phyloP scores from a whole-genome alignment of 768 basidiomycete species.

The Amanita pallidorosea region DNA sequence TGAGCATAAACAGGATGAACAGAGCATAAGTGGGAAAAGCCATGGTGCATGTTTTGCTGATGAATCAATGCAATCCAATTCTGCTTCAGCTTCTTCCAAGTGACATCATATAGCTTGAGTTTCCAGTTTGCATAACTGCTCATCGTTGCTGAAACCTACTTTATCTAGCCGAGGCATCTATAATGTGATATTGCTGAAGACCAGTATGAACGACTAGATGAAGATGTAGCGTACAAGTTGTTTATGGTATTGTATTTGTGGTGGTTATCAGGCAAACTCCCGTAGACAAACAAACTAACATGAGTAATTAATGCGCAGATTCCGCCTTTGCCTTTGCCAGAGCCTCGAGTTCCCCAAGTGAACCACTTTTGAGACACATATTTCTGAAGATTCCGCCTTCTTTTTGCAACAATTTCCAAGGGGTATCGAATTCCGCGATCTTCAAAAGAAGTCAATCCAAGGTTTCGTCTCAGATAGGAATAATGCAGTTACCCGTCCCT shows the following conservation, averaged over 20 bases:
- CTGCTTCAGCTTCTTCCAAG: background rate
- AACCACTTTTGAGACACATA: conserved; percentile 67
- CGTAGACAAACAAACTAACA: too few species aligned
- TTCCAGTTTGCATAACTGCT: background rate
- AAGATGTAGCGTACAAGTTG: too few species aligned
- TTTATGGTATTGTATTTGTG: too few species aligned
- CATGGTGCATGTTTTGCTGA: too few species aligned
- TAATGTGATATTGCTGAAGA: too few species aligned
- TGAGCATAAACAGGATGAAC: too few species aligned
- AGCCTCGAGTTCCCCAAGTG: conserved; percentile 47
- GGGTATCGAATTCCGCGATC: conserved; percentile 64
- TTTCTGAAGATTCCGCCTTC: conserved; percentile 54
- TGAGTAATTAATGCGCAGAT: background rate
- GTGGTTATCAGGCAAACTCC: too few species aligned
- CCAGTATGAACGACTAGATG: too few species aligned
- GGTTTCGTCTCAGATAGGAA: background rate
- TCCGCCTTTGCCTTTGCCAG: conserved; percentile 39
- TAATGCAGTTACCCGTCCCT: conserved; percentile 30
- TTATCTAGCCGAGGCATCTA: background rate
- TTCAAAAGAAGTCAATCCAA: conserved; percentile 7
- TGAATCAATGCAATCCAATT: background rate
- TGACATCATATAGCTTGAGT: background rate
- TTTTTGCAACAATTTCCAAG: conserved; percentile 52
- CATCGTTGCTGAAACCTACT: background rate
- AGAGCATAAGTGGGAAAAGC: too few species aligned